A percentile compares a stretch with the other conserved stretches of the same genome.
These are phyloP conservation scores for Carallia pectinifolia DNA, from an alignment of 345 rosid genomes.

Conservation along the genomic window DNA sequence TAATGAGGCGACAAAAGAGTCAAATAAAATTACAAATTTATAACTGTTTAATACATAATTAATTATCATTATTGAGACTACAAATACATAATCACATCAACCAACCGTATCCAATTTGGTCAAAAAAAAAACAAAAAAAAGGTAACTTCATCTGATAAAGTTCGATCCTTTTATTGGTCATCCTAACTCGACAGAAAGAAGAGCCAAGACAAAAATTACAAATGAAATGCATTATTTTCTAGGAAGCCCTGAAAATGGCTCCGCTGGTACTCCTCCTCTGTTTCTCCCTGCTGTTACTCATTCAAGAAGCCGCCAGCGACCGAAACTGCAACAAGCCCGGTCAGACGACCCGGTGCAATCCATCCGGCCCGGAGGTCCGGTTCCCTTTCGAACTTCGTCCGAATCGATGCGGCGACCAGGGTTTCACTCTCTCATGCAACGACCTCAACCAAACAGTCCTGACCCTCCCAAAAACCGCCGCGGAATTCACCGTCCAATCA, in stretches of 20 bases:
- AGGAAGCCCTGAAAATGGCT: conserved; percentile 2
- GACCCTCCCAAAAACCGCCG: conserved; percentile 29
- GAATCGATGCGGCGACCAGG: conserved; percentile 35
- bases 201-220: too few species aligned
- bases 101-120: too few species aligned
- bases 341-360: neutral
- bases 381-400: conserved; percentile 42
- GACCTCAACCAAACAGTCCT: conserved; percentile 15
- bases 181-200: too few species aligned
- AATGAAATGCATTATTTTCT: too few species aligned
- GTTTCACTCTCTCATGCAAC: conserved; percentile 45
- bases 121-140: too few species aligned
- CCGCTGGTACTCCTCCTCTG: neutral
- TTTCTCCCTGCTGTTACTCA: conserved; percentile 2
- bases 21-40: too few species aligned
- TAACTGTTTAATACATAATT: too few species aligned
- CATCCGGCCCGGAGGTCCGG: conserved; percentile 7
- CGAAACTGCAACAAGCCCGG: conserved; percentile 11
- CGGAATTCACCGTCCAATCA: conserved; percentile 32
- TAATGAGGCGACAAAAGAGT: too few species aligned
- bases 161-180: too few species aligned
- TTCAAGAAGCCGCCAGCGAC: neutral
- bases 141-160: too few species aligned
- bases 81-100: too few species aligned
- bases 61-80: too few species aligned